Base-by-base conservation (phyloP, 495 filamentous ascomycete genomes). In the Penicillium bovifimosum region DNA sequence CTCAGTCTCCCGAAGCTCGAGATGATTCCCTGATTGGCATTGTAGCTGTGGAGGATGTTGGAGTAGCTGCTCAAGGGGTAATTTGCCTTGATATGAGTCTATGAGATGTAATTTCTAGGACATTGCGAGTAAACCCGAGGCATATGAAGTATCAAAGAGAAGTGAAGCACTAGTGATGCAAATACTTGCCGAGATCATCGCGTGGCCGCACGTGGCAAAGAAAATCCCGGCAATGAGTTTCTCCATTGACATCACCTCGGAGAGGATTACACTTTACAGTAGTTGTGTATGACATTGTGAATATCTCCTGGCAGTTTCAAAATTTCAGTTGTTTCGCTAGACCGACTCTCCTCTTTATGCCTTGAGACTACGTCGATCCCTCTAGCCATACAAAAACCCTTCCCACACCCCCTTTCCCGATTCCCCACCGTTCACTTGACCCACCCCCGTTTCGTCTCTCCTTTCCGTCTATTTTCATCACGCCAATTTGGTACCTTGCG, bases 381-480 rank as follows among this genome's bases (percentile, higher is more conserved):
- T 35, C 24, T 13, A 47, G 40, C 40, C 40, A 42, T 28, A 20
- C 20, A 45, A 33, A 24, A 32, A 47, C 9, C 18, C 18, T 24
- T 34, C 31, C 40, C 14, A 46, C 14, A 46, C 43, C 44, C 44
- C 44, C 32, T 47, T 47, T 16, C 40, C 40, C 44, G 38, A 40
- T 54, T 54, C 42, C 50, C 52, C 52, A 48, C 47, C 4, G n/a
- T 16, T 24, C 27, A 33, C 6, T 33, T 50, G 61, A 56, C 61
- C 58, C 61, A 61, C 58, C 54, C 54, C 60, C 54, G 58, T 58
- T 58, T 61, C 28, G 49, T 27, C 32, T 28, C 61, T 31, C 27
- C 27, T 27, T 43, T 27, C 24, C 27, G 40, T 42, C 41, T 43
- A 43, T 43, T 43, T 43, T 26, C 29, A 43, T 28, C 34, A 52